These are phyloP conservation scores for Podospora comata DNA, from an alignment of 495 filamentous ascomycete species.

Conservation along the genomic window DNA sequence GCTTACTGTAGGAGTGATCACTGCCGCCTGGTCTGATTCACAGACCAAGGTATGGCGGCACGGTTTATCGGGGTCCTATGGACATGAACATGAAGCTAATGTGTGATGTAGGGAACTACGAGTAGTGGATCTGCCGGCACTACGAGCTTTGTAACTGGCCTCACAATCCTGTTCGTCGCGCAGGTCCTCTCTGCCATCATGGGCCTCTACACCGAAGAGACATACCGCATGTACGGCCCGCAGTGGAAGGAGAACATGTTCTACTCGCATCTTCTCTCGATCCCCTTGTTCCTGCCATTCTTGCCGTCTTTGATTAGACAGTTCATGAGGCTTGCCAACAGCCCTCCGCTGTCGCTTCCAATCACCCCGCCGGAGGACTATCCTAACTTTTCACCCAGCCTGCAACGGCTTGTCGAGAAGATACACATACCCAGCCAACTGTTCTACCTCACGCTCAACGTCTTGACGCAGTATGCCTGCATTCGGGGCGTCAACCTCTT, in stretches of 20 bases:
- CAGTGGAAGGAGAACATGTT: slow-evolving; percentile 97
- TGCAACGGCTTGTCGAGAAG: slow-evolving; percentile 36
- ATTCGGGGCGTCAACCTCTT: slow-evolving; percentile 93
- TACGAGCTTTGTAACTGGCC: slow-evolving; percentile 64
- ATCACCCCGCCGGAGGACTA: slow-evolving; percentile 29
- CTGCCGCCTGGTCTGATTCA: slow-evolving; percentile 84
- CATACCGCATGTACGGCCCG: slow-evolving; percentile 78
- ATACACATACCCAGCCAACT: slow-evolving; percentile 65
- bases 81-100: slow-evolving; percentile 24
- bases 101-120: slow-evolving; percentile 30
- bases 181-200: slow-evolving; percentile 90
- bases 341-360: slow-evolving; percentile 45
- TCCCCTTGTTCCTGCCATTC: slow-evolving; percentile 65
- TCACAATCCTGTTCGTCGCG: slow-evolving; percentile 79
- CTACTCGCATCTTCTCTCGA: slow-evolving; percentile 78
- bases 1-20: slow-evolving; percentile 80
- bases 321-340: slow-evolving; percentile 49
- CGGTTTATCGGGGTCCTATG: neutral
- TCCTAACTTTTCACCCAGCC: slow-evolving; percentile 23
- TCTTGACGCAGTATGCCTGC: slow-evolving; percentile 88
- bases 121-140: slow-evolving; percentile 28
- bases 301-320: slow-evolving; percentile 49
- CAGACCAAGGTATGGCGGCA: slow-evolving; percentile 62
- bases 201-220: slow-evolving; percentile 88
- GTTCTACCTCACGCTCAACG: slow-evolving; percentile 71